These are phyloP conservation scores for Aspergillus tanneri DNA, from an alignment of 2,329 filamentous ascomycete species.

Conservation along the genomic window DNA sequence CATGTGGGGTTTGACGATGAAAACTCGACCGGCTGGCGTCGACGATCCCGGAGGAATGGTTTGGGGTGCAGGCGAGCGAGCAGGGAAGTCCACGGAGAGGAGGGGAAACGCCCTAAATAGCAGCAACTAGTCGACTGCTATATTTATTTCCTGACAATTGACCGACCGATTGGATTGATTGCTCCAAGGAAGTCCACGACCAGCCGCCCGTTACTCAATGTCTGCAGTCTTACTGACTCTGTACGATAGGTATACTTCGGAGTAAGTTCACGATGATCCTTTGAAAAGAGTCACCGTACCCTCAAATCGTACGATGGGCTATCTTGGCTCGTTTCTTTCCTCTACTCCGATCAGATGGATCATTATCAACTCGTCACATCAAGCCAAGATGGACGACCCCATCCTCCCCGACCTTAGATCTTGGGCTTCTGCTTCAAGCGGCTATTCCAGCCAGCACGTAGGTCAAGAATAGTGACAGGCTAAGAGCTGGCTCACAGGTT, in stretches of 20 bases:
- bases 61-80: slow-evolving; percentile 34
- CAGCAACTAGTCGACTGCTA: slow-evolving; percentile 22
- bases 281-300: no score
- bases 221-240: no score
- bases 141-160: slow-evolving; percentile 35
- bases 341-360: not conserved
- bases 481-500: not conserved
- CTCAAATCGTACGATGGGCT: no score
- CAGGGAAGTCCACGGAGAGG: slow-evolving; percentile 10
- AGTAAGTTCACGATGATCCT: no score
- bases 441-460: not conserved
- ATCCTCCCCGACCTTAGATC: not conserved
- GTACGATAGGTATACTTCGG: no score
- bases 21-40: slow-evolving; percentile 1
- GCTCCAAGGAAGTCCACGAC: no score
- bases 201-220: no score
- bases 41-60: slow-evolving; percentile 29
- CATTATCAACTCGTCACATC: not conserved
- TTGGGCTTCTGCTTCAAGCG: not conserved
- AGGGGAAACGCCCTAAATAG: slow-evolving; percentile 8
- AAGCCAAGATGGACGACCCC: no score
- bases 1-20: not conserved
- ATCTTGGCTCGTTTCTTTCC: slow-evolving; percentile 9
- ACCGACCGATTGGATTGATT: no score
- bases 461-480: slow-evolving; percentile 6